phyloP scores from a whole-genome alignment of 2,329 filamentous ascomycete species.

The Calonectria honghensis region DNA sequence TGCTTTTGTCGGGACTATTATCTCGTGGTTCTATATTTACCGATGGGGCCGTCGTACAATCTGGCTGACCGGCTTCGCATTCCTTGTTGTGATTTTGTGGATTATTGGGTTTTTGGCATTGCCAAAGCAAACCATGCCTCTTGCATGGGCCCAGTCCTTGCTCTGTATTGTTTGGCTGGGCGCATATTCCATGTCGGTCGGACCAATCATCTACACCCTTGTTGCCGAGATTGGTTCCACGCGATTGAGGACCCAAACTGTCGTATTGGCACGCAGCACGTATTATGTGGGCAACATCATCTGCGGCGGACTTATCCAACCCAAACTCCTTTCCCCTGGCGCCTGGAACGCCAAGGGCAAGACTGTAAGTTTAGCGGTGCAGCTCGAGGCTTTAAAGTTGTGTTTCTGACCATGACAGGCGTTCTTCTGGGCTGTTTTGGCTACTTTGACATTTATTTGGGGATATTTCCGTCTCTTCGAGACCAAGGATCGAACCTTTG shows the following conservation, averaged over 20 bases:
- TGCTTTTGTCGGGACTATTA: constrained; percentile 64
- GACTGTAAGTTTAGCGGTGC: constrained; percentile 53
- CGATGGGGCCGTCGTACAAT: constrained; percentile 65
- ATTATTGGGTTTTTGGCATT: constrained; percentile 65
- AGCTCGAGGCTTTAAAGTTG: background rate
- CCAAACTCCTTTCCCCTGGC: constrained; percentile 61
- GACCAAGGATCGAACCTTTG: constrained; percentile 67
- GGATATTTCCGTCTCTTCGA: constrained; percentile 67
- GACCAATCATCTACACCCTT: constrained; percentile 66
- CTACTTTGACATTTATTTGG: constrained; percentile 63
- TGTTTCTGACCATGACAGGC: constrained; percentile 54
- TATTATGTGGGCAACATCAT: constrained; percentile 66
- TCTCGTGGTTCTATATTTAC: constrained; percentile 67
- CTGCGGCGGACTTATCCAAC: constrained; percentile 62
- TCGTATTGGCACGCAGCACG: constrained; percentile 63
- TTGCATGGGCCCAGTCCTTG: constrained; percentile 64
- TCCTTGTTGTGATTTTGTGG: constrained; percentile 63
- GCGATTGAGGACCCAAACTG: constrained; percentile 64
- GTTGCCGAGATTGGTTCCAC: constrained; percentile 66
- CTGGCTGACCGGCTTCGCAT: constrained; percentile 63
- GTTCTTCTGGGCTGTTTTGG: constrained; percentile 65
- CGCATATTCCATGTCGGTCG: constrained; percentile 65
- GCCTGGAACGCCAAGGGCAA: constrained; percentile 64
- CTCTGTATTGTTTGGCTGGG: constrained; percentile 67
- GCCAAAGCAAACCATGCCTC: constrained; percentile 58